Conservation (phyloP, 208 protist species). For the Herpetomonas tarakana region DNA sequence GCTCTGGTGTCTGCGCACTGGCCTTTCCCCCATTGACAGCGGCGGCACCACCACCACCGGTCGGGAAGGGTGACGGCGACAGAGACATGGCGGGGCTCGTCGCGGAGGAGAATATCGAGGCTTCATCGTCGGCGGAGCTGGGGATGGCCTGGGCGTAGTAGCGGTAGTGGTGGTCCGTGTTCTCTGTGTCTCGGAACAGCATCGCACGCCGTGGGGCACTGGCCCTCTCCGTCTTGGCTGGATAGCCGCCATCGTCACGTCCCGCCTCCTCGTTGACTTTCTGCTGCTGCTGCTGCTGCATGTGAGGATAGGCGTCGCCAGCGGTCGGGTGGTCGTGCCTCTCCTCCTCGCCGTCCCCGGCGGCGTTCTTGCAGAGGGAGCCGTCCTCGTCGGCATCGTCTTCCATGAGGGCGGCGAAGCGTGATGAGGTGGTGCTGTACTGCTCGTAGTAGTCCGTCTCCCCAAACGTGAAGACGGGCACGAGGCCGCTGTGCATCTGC, state of each 20-base stretch:
- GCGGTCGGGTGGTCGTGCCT: background rate
- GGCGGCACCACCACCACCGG: too few species aligned
- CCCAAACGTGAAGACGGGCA: slow-evolving; percentile 52
- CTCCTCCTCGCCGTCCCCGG: background rate
- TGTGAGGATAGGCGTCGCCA: background rate
- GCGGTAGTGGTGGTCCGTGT: background rate
- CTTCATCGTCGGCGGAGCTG: slow-evolving; percentile 1
- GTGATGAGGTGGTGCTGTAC: slow-evolving; percentile 16
- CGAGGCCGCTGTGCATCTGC: slow-evolving; percentile 30
- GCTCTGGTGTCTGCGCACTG: background rate
- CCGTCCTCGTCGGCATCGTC: slow-evolving; percentile 14
- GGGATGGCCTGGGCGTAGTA: background rate
- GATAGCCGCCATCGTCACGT: too few species aligned
- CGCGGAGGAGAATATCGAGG: background rate
- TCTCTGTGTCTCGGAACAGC: too few species aligned
- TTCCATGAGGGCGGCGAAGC: slow-evolving; percentile 14
- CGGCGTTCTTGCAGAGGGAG: slow-evolving; percentile 7
- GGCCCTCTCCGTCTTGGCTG: too few species aligned
- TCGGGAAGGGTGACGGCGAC: background rate
- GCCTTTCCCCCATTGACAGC: too few species aligned
- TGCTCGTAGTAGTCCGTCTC: slow-evolving; percentile 57
- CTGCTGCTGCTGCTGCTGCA: too few species aligned
- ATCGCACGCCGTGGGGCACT: too few species aligned
- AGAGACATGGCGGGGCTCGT: background rate
- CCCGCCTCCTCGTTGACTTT: too few species aligned